Conservation (phyloP, 73 alveolate species). For the Urostyla sp. region DNA sequence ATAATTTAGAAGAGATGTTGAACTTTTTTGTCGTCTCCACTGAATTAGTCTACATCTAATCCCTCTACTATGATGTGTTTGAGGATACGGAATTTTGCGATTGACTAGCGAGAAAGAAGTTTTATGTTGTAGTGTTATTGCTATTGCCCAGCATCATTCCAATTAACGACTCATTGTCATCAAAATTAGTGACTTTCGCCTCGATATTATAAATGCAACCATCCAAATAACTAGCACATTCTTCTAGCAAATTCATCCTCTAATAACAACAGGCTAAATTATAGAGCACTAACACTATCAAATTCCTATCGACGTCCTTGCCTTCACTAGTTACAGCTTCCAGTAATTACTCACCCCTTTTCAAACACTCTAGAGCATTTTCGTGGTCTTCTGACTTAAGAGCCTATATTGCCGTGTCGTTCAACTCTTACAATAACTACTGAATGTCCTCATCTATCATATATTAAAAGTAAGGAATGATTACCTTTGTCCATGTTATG, state of each 20-base stretch:
- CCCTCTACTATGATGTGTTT: background rate
- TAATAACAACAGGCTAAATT: constrained; percentile 73
- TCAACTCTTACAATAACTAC: constrained; percentile 55
- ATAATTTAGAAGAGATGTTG: constrained; percentile 58
- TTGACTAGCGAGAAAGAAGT: background rate
- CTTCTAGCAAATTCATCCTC: constrained; percentile 63
- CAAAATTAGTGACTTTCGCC: constrained; percentile 57
- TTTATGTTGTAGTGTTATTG: constrained; percentile 1
- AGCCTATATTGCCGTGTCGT: constrained; percentile 71
- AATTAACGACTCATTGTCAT: constrained; percentile 47
- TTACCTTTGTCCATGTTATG: constrained; percentile 1
- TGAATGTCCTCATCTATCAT: constrained; percentile 65
- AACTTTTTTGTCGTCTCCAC: constrained; percentile 36
- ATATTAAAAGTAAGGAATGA: no score
- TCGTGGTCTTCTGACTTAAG: constrained; percentile 64
- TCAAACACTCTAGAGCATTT: constrained; percentile 63
- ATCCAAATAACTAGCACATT: constrained; percentile 70
- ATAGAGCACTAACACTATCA: constrained; percentile 66
- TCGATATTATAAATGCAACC: constrained; percentile 61
- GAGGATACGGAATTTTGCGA: background rate
- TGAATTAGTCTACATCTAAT: background rate
- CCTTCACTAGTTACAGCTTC: constrained; percentile 68
- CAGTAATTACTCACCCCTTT: constrained; percentile 64
- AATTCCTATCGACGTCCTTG: constrained; percentile 67
- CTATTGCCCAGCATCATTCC: constrained; percentile 11